Evolutionary conservation across 768 basidiomycete genomes (phyloP).

Genomic region (Trametopsis cervina): DNA sequence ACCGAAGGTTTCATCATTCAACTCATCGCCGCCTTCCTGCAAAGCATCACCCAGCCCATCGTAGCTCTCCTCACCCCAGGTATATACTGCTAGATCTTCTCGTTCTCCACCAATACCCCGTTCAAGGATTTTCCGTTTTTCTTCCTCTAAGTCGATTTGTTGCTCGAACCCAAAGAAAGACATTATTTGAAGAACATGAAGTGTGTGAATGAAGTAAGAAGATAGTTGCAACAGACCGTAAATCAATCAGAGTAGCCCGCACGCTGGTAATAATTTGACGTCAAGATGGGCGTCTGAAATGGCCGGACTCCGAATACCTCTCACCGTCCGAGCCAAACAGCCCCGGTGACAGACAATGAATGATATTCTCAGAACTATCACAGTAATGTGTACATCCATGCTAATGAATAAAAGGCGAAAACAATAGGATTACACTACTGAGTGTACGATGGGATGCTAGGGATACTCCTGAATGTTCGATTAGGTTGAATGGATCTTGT

Average conservation of each 20-base stretch:
- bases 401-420: no score
- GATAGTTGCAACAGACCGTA: neutral
- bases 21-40: conserved; percentile 84
- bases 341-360: no score
- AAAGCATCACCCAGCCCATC: conserved; percentile 86
- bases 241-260: neutral
- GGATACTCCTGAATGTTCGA: no score
- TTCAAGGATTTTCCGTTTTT: conserved; percentile 50
- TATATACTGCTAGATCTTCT: conserved; percentile 86
- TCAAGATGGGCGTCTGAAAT: neutral
- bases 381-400: no score
- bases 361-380: no score
- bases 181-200: conserved; percentile 30
- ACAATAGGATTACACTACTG: no score
- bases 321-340: no score
- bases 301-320: neutral
- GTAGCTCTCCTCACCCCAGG: conserved; percentile 87
- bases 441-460: no score
- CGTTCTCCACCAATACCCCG: conserved; percentile 29
- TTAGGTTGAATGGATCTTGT: no score
- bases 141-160: conserved; percentile 52
- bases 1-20: conserved; percentile 98
- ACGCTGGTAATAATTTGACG: neutral
- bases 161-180: conserved; percentile 78
- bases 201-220: neutral